Conservation (phyloP, 2,329 filamentous ascomycete species). For the Neonectria hederae region DNA sequence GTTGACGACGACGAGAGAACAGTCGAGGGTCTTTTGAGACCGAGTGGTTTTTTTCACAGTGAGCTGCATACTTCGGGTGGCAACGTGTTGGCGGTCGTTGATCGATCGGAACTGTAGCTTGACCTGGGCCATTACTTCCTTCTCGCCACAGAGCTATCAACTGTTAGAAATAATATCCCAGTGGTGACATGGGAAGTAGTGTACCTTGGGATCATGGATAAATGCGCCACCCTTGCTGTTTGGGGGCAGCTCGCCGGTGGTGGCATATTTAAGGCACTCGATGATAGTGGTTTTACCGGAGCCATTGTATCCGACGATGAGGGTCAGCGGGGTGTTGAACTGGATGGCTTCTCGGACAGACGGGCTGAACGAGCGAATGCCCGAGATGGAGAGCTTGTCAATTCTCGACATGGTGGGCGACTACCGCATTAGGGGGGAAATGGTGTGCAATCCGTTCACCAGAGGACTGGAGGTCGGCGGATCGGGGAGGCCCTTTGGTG, state of each 20-base stretch:
- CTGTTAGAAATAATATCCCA: conserved; percentile 16
- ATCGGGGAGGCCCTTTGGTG: not conserved
- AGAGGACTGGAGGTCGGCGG: not conserved
- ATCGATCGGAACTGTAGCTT: conserved; percentile 87
- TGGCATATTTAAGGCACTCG: conserved; percentile 97
- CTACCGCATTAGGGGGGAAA: conserved; percentile 24
- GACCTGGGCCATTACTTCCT: conserved; percentile 89
- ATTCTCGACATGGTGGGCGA: conserved; percentile 74
- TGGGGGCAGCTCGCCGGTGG: conserved; percentile 90
- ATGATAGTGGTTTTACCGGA: conserved; percentile 99
- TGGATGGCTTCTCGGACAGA: conserved; percentile 79
- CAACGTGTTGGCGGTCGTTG: conserved; percentile 81
- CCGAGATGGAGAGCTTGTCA: conserved; percentile 87
- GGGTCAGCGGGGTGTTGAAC: conserved; percentile 89
- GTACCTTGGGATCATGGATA: conserved; percentile 92
- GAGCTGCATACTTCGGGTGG: conserved; percentile 84
- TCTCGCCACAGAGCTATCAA: conserved; percentile 76
- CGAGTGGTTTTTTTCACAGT: conserved; percentile 83
- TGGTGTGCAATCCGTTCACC: not conserved
- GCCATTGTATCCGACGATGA: conserved; percentile 97
- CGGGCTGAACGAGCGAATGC: conserved; percentile 86
- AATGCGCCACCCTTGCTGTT: conserved; percentile 93
- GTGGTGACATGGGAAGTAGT: not conserved
- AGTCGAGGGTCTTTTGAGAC: conserved; percentile 85
- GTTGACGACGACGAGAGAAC: conserved; percentile 77